These are phyloP conservation scores for Macrocybe gigantea DNA, from an alignment of 768 basidiomycete genomes.

Conservation along the genomic window DNA sequence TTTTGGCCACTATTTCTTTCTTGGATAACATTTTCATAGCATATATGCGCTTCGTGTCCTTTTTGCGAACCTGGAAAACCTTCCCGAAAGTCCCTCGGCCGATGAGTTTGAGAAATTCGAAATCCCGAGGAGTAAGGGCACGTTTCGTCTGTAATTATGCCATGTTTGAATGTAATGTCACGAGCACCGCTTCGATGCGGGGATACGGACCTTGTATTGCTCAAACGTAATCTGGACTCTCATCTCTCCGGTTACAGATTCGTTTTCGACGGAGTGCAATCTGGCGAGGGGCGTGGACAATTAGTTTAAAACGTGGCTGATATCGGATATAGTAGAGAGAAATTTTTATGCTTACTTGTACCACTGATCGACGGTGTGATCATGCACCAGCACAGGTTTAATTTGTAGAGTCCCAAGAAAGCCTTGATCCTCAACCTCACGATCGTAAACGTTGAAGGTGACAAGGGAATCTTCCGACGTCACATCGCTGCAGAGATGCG, in stretches of 20 bases:
- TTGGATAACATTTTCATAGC: slow-evolving; percentile 99
- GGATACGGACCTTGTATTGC: slow-evolving; percentile 69
- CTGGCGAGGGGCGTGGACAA: slow-evolving; percentile 28
- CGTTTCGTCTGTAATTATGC: slow-evolving; percentile 58
- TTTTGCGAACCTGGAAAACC: slow-evolving; percentile 98
- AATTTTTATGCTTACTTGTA: slow-evolving; percentile 62
- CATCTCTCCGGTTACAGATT: slow-evolving; percentile 88
- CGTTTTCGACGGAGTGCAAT: slow-evolving; percentile 70
- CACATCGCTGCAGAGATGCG: slow-evolving; percentile 67
- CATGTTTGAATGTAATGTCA: slow-evolving; percentile 7
- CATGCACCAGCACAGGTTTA: slow-evolving; percentile 86
- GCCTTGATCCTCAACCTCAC: slow-evolving; percentile 70
- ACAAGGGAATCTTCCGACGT: slow-evolving; percentile 82
- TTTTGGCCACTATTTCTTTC: slow-evolving; percentile 98
- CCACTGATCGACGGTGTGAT: slow-evolving; percentile 96
- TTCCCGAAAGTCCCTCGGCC: slow-evolving; percentile 97
- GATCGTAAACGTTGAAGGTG: slow-evolving; percentile 90
- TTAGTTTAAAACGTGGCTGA: slow-evolving; percentile 7
- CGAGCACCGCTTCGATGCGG: neutral
- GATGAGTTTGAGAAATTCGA: slow-evolving; percentile 98
- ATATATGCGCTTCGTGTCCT: slow-evolving; percentile 97
- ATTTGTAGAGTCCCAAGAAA: slow-evolving; percentile 92
- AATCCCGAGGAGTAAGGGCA: slow-evolving; percentile 88
- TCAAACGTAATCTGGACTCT: slow-evolving; percentile 93
- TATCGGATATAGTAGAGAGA: slow-evolving; percentile 9